Conservation (phyloP, 2,329 filamentous ascomycete genomes). For the Botrytis medusae region DNA sequence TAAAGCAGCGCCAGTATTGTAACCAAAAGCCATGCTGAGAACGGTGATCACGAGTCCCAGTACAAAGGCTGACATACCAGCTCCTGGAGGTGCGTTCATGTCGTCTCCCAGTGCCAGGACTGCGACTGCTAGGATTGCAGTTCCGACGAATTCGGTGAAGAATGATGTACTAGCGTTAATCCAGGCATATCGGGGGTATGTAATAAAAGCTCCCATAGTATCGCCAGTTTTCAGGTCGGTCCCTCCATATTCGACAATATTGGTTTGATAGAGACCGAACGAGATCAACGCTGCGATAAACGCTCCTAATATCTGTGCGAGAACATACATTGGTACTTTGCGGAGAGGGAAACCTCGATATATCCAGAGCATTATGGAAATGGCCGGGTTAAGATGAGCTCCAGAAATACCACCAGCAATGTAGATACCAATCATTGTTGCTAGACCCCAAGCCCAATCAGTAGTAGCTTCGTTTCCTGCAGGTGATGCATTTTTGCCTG, state of each 20-base stretch:
- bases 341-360: conserved; percentile 54
- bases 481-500: conserved; percentile 23
- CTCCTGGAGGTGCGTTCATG: conserved; percentile 49
- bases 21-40: conserved; percentile 45
- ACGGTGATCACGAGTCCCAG: conserved; percentile 46
- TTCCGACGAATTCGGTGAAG: conserved; percentile 50
- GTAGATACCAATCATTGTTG: conserved; percentile 52
- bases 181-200: conserved; percentile 44
- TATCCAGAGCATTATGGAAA: conserved; percentile 48
- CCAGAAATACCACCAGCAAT: conserved; percentile 50
- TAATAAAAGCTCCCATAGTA: conserved; percentile 47
- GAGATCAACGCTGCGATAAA: conserved; percentile 51
- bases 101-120: conserved; percentile 49
- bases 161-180: conserved; percentile 45
- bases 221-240: conserved; percentile 31
- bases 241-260: conserved; percentile 37
- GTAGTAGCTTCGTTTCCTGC: conserved; percentile 47
- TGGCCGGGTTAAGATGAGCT: conserved; percentile 47
- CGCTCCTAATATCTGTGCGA: conserved; percentile 53
- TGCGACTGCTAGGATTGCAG: conserved; percentile 43
- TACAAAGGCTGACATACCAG: conserved; percentile 52
- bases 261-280: conserved; percentile 45
- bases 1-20: conserved; percentile 49
- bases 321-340: conserved; percentile 51
- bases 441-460: conserved; percentile 53